These are phyloP conservation scores for Capsicum pubescens DNA, from an alignment of 257 asterid species.

Conservation along the genomic window DNA sequence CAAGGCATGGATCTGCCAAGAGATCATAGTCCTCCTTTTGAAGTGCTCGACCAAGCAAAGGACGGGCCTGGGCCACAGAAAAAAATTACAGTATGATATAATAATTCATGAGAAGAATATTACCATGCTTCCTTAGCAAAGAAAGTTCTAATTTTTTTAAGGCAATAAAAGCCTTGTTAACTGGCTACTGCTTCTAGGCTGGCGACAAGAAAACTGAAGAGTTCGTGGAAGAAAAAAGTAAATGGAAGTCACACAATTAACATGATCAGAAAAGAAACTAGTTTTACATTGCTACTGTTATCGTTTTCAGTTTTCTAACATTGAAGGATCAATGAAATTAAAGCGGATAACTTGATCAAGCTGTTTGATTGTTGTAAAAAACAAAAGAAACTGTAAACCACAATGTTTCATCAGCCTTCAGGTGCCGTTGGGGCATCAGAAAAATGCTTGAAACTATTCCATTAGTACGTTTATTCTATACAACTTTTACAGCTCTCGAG, in stretches of 20 bases:
- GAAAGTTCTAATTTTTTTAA: background rate
- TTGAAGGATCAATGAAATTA: background rate
- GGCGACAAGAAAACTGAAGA: background rate
- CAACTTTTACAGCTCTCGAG: background rate
- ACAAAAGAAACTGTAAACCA: background rate
- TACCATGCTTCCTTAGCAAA: background rate
- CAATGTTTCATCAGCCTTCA: background rate
- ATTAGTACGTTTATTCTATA: background rate
- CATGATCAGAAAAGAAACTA: background rate
- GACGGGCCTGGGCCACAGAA: constrained; percentile 76
- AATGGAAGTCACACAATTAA: background rate
- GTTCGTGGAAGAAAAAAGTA: background rate
- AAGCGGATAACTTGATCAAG: background rate
- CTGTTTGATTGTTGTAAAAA: constrained; percentile 11
- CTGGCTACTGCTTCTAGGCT: background rate
- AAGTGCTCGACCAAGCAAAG: constrained; percentile 70
- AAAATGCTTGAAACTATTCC: background rate
- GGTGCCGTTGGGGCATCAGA: background rate
- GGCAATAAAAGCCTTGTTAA: background rate
- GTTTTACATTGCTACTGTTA: too few species aligned
- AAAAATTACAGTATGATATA: background rate
- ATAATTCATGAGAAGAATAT: background rate
- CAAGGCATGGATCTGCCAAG: constrained; percentile 79
- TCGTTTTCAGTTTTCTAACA: background rate
- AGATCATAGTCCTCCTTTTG: constrained; percentile 60